Evolutionary conservation across 768 basidiomycete genomes (phyloP).

Genomic region (Dendrothele bispora): DNA sequence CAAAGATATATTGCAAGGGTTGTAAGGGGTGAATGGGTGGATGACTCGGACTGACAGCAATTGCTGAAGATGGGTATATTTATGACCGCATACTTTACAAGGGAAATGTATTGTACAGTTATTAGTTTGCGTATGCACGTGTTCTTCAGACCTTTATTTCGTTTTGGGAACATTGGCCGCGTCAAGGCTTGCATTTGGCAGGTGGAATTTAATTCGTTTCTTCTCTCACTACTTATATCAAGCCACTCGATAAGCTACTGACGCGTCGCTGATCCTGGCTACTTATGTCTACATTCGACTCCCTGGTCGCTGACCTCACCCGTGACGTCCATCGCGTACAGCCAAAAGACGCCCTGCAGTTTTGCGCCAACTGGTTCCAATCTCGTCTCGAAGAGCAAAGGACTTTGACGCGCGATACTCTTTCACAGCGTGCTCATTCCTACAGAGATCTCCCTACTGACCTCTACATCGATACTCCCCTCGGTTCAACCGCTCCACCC

Average conservation of each 20-base stretch:
- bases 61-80: no score
- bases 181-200: no score
- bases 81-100: no score
- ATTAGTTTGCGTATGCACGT: no score
- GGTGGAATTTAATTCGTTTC: no score
- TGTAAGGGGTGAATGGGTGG: conserved; percentile 44
- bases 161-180: no score
- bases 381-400: conserved; percentile 84
- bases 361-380: conserved; percentile 94
- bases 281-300: conserved; percentile 76
- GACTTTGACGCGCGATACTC: conserved; percentile 64
- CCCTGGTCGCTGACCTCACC: conserved; percentile 80
- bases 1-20: conserved; percentile 65
- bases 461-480: conserved; percentile 56
- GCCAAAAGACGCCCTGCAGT: conserved; percentile 90
- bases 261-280: no score
- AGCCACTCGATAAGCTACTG: no score
- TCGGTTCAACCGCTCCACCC: conserved; percentile 33
- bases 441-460: conserved; percentile 55
- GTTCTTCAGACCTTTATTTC: no score
- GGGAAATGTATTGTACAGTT: no score
- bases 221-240: no score
- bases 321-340: conserved; percentile 84
- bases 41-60: background rate
- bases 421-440: conserved; percentile 51